Percentiles rank a stretch among this genome's conserved stretches.
Evolutionary conservation across 176 grass and related monocot species (phyloP).

Genomic region (Triticum urartu): DNA sequence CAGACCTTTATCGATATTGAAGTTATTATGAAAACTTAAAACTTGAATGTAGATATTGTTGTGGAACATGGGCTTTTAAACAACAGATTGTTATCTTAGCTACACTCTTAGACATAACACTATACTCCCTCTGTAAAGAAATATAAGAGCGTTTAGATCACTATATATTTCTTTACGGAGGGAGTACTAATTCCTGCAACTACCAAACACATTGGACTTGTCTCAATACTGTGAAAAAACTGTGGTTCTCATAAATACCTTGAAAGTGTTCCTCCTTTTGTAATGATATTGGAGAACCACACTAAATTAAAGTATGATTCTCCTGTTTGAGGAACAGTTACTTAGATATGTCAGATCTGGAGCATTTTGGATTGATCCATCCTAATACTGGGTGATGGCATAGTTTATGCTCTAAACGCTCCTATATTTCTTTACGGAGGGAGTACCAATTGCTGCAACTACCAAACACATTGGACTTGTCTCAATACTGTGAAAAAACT

Average conservation of each 20-base stretch:
- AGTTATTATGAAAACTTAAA: neutral
- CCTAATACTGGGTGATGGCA: conserved; percentile 53
- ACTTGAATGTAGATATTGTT: neutral
- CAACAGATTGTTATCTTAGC: neutral
- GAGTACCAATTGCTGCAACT: neutral
- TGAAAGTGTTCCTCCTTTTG: neutral
- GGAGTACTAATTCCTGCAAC: neutral
- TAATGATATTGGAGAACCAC: neutral
- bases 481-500: neutral
- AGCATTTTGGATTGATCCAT: conserved; percentile 47
- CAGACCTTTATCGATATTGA: neutral
- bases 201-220: neutral
- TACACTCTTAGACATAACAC: neutral
- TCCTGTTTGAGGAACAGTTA: conserved; percentile 3
- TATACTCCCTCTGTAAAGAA: neutral
- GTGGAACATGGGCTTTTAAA: neutral
- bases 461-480: neutral
- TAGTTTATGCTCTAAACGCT: neutral
- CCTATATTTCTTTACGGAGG: no score
- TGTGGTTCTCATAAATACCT: neutral
- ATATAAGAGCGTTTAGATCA: no score
- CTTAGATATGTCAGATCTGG: conserved; percentile 13
- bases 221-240: neutral
- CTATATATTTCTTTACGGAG: no score
- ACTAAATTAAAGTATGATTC: neutral